Conservation (phyloP, 768 basidiomycete genomes). For the Cytidiella melzeri region DNA sequence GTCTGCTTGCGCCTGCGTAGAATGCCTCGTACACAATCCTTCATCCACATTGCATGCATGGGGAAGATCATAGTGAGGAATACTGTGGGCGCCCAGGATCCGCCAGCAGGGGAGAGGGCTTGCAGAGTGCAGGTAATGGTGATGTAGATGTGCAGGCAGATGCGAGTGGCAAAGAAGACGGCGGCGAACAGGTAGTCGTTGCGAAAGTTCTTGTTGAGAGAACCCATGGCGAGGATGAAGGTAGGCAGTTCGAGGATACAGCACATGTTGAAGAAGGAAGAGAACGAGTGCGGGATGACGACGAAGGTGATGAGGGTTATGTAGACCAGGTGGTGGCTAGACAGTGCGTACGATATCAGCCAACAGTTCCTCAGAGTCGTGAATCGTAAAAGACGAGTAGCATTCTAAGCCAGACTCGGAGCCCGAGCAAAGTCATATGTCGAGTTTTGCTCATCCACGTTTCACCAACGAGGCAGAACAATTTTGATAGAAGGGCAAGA, state of each 20-base stretch:
- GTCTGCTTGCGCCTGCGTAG: background rate
- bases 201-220: background rate
- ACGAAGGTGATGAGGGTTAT: conserved; percentile 6
- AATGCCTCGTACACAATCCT: conserved; percentile 4
- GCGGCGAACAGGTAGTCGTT: conserved; percentile 8
- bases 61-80: conserved; percentile 1
- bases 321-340: conserved; percentile 10
- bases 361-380: too few species aligned
- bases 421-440: too few species aligned
- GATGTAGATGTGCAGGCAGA: conserved; percentile 6
- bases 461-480: background rate
- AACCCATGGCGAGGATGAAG: conserved; percentile 10
- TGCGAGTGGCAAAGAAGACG: conserved; percentile 4
- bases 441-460: too few species aligned
- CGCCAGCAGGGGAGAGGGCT: background rate
- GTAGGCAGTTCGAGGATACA: conserved; percentile 10
- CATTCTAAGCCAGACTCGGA: too few species aligned
- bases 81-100: background rate
- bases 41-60: conserved; percentile 9
- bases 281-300: conserved; percentile 6
- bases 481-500: too few species aligned
- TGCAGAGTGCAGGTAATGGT: background rate
- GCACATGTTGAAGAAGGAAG: conserved; percentile 7
- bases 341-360: too few species aligned
- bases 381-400: too few species aligned